These are phyloP conservation scores for Mimosa bimucronata DNA, from an alignment of 306 rosid genomes.

Conservation along the genomic window DNA sequence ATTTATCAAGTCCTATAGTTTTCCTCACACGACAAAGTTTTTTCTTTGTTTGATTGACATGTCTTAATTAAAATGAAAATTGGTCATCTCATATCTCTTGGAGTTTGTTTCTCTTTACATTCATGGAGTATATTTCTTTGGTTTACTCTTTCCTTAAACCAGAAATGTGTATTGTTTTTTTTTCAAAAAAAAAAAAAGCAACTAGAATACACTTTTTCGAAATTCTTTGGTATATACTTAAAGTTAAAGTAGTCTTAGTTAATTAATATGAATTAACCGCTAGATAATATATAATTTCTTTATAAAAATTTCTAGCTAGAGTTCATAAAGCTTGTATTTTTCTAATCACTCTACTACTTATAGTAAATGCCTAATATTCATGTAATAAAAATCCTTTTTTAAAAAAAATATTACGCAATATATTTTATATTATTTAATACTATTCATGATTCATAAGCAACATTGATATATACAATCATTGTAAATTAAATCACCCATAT, in stretches of 20 bases:
- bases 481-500: background rate
- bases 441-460: background rate
- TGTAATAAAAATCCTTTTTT: too few species aligned
- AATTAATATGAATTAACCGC: background rate
- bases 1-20: background rate
- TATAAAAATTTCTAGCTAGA: background rate
- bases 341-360: background rate
- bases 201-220: background rate
- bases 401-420: too few species aligned
- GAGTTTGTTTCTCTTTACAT: background rate
- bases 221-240: too few species aligned
- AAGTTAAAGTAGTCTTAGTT: background rate
- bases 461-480: too few species aligned
- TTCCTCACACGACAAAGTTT: background rate
- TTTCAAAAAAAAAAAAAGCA: too few species aligned
- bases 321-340: background rate
- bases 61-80: background rate
- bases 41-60: background rate
- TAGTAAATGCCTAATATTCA: background rate
- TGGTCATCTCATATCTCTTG: background rate
- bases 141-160: background rate
- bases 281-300: background rate
- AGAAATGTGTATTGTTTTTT: too few species aligned
- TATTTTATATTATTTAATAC: too few species aligned
- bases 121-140: background rate